These are phyloP conservation scores for Hansenula lynferdii DNA, from an alignment of 1,139 yeast genomes.

Conservation along the genomic window DNA sequence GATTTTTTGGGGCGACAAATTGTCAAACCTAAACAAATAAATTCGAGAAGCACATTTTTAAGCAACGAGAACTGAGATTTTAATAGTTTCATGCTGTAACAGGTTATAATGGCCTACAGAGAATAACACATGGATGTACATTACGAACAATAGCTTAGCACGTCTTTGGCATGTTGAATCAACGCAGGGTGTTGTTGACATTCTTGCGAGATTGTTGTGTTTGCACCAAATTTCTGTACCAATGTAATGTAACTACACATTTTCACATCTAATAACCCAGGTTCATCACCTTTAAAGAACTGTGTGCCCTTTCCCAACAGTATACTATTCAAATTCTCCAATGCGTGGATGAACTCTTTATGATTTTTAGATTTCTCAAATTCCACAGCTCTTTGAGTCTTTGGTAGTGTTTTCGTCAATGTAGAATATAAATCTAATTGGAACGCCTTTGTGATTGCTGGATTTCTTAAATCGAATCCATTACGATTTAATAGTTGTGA, in stretches of 20 bases:
- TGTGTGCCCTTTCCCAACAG: constrained; percentile 7
- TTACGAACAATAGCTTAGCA: not conserved
- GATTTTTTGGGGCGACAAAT: constrained; percentile 1
- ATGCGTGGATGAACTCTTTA: constrained; percentile 11
- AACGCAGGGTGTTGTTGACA: not conserved
- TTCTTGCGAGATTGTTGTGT: not conserved
- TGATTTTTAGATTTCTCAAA: constrained; percentile 11
- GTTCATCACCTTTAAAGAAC: constrained; percentile 12
- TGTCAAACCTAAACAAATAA: not conserved
- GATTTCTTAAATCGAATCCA: constrained; percentile 21
- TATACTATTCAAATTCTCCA: constrained; percentile 13
- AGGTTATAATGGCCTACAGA: no score
- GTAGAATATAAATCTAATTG: not conserved
- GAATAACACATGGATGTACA: no score
- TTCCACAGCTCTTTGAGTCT: constrained; percentile 6
- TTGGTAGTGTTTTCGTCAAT: constrained; percentile 1
- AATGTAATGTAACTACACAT: constrained; percentile 16
- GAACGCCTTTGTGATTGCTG: constrained; percentile 11
- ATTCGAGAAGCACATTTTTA: not conserved
- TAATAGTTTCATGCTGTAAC: no score
- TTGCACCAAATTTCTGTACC: constrained; percentile 5
- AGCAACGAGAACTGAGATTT: no score
- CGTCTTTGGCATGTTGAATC: not conserved
- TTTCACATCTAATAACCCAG: constrained; percentile 19
- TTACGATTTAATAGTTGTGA: constrained; percentile 13